Evolutionary conservation across 2,329 filamentous ascomycete genomes (phyloP).

Genomic region (Fusarium sp.): DNA sequence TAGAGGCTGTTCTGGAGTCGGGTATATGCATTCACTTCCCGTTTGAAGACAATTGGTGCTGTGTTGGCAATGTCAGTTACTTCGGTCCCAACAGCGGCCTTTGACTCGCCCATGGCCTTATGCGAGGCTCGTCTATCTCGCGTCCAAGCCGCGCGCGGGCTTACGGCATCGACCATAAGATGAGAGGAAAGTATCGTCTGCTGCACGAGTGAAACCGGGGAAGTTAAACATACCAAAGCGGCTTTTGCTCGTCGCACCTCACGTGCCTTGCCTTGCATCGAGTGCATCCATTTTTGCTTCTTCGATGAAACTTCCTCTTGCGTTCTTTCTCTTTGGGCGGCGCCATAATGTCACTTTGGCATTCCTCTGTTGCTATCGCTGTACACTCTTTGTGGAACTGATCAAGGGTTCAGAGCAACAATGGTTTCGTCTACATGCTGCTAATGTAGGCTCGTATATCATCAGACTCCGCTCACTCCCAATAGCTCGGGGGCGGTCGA

Average conservation of each 20-base stretch:
- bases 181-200: conserved; percentile 28
- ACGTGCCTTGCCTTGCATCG: conserved; percentile 59
- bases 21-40: conserved; percentile 59
- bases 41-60: conserved; percentile 62
- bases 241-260: conserved; percentile 61
- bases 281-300: conserved; percentile 56
- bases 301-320: conserved; percentile 56
- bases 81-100: conserved; percentile 27
- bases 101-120: conserved; percentile 25
- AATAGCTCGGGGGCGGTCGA: conserved; percentile 43
- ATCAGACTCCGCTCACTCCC: conserved; percentile 38
- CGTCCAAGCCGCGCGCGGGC: conserved; percentile 38
- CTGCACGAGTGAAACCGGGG: conserved; percentile 27
- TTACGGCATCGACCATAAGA: conserved; percentile 37
- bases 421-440: conserved; percentile 42
- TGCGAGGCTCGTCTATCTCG: conserved; percentile 44
- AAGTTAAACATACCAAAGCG: conserved; percentile 58
- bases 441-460: conserved; percentile 42
- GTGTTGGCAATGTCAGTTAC: conserved; percentile 44
- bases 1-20: conserved; percentile 45
- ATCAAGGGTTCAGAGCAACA: conserved; percentile 10
- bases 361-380: conserved; percentile 30
- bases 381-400: conserved; percentile 35
- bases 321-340: conserved; percentile 55
- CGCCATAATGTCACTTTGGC: conserved; percentile 48